phyloP scores from a whole-genome alignment of 2,329 filamentous ascomycete species.

The Ophiostoma quercus region DNA sequence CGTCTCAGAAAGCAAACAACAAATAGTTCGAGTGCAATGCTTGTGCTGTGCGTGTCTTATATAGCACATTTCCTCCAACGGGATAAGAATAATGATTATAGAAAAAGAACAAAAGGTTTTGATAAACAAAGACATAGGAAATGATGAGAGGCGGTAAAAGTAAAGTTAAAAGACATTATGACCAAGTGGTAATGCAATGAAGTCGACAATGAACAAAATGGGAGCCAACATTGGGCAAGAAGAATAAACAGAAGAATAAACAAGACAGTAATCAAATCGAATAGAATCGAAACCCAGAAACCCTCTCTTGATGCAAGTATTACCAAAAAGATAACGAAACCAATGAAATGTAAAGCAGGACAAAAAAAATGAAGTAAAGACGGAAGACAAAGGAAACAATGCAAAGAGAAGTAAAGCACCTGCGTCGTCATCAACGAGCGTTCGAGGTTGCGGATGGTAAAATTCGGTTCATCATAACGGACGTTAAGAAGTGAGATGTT shows the following conservation, averaged over 20 bases:
- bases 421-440: conserved; percentile 28
- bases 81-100: conserved; percentile 8
- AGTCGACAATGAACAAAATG: conserved; percentile 9
- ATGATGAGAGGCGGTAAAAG: neutral
- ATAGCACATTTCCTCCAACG: conserved; percentile 6
- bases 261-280: conserved; percentile 11
- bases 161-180: neutral
- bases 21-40: neutral
- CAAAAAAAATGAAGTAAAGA: conserved; percentile 8
- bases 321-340: conserved; percentile 17
- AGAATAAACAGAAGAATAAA: neutral
- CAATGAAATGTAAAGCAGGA: conserved; percentile 9
- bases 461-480: conserved; percentile 12
- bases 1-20: neutral
- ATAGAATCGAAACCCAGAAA: conserved; percentile 16
- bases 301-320: conserved; percentile 23
- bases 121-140: conserved; percentile 13
- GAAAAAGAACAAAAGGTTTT: conserved; percentile 15
- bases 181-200: neutral
- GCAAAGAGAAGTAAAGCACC: conserved; percentile 27
- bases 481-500: conserved; percentile 9
- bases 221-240: conserved; percentile 11
- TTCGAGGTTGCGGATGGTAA: neutral
- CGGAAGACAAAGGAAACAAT: conserved; percentile 17
- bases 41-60: conserved; percentile 15